Conservation (phyloP, 2,329 filamentous ascomycete species). For the Zymoseptoria pseudotritici region DNA sequence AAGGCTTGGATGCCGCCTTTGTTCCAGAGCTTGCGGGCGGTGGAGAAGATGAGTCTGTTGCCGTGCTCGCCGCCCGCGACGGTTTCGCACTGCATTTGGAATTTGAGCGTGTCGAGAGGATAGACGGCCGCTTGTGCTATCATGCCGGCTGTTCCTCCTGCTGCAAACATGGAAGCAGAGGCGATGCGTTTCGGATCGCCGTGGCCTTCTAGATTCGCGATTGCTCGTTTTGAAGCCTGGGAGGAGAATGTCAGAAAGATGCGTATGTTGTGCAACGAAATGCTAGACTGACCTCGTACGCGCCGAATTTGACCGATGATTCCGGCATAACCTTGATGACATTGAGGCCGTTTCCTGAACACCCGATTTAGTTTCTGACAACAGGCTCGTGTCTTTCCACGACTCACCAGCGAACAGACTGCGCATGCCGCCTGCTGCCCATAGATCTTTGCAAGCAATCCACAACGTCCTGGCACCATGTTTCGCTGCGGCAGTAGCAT, state of each 20-base stretch:
- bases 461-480: slow-evolving; percentile 63
- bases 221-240: slow-evolving; percentile 73
- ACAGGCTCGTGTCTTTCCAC: neutral
- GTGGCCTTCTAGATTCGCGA: slow-evolving; percentile 83
- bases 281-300: slow-evolving; percentile 63
- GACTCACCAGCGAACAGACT: slow-evolving; percentile 84
- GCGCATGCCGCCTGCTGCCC: slow-evolving; percentile 74
- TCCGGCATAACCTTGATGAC: slow-evolving; percentile 98
- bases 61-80: slow-evolving; percentile 78
- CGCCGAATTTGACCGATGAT: slow-evolving; percentile 95
- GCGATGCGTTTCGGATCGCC: slow-evolving; percentile 71
- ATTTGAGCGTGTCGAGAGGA: slow-evolving; percentile 76
- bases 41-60: slow-evolving; percentile 72
- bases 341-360: slow-evolving; percentile 83
- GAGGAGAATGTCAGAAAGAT: slow-evolving; percentile 2
- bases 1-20: slow-evolving; percentile 67
- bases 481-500: slow-evolving; percentile 55
- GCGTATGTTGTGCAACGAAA: neutral
- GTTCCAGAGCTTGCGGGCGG: slow-evolving; percentile 77
- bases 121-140: slow-evolving; percentile 95
- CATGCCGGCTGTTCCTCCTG: slow-evolving; percentile 87
- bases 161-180: slow-evolving; percentile 79
- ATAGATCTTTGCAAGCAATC: slow-evolving; percentile 69
- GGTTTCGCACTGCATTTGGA: slow-evolving; percentile 88
- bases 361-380: neutral